Percentiles rank a stretch among this genome's conserved stretches.
Conservation (phyloP, 345 rosid species). For the Gossypium australe region DNA sequence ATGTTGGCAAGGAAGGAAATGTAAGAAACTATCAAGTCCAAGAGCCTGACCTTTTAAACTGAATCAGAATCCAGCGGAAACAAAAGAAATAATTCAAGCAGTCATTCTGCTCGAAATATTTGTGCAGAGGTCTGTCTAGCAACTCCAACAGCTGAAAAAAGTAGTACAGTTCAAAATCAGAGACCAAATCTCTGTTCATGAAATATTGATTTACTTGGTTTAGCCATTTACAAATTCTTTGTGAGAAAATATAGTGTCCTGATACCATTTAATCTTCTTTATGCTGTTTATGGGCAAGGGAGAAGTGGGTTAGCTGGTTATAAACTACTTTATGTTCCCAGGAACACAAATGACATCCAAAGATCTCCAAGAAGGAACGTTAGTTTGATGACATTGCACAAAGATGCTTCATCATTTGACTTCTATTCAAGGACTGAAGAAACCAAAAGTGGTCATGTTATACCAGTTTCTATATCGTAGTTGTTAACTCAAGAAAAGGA, state of each 20-base stretch:
- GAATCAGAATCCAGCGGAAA: conserved; percentile 96
- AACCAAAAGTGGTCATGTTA: background rate
- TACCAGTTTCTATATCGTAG: background rate
- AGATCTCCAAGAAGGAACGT: background rate
- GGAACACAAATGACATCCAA: background rate
- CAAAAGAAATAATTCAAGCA: conserved; percentile 99
- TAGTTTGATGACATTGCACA: background rate
- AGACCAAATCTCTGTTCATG: conserved; percentile 3
- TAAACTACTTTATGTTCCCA: background rate
- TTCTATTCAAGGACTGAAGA: background rate
- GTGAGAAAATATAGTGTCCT: background rate
- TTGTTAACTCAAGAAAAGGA: conserved; percentile 1
- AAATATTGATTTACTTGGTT: background rate
- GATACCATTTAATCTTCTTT: background rate
- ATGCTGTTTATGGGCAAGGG: background rate
- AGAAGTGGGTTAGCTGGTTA: background rate
- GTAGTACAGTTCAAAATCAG: conserved; percentile 17
- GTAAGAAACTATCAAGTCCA: background rate
- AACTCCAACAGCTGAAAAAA: conserved; percentile 84
- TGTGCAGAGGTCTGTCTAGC: conserved; percentile 78
- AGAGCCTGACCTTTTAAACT: conserved; percentile 75
- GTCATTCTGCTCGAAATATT: conserved; percentile 87
- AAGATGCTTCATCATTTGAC: background rate
- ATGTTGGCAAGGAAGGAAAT: background rate
- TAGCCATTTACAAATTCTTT: background rate